These are phyloP conservation scores for Wakefieldia striispora DNA, from an alignment of 768 basidiomycete genomes.

Conservation along the genomic window DNA sequence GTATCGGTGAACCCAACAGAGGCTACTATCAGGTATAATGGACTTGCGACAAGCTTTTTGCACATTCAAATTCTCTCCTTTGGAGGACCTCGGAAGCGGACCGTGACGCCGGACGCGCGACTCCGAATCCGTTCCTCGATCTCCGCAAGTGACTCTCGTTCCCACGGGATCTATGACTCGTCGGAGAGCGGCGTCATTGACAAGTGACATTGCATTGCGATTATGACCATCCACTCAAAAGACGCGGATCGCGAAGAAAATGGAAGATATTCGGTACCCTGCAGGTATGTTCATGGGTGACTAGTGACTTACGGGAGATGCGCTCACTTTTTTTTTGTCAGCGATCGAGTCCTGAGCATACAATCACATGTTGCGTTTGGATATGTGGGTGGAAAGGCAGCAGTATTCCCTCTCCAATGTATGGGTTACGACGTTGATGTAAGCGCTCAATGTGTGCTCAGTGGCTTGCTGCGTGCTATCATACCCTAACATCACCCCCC, in stretches of 20 bases:
- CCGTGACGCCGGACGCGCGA: no score
- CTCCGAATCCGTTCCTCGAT: no score
- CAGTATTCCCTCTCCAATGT: conserved; percentile 74
- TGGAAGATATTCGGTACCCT: neutral
- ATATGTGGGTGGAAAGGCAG: conserved; percentile 87
- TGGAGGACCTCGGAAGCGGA: no score
- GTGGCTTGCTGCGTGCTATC: neutral
- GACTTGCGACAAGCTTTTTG: no score
- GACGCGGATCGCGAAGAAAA: neutral
- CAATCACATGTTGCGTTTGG: conserved; percentile 94
- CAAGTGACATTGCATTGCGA: no score
- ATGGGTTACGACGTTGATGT: conserved; percentile 97
- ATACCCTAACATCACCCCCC: conserved; percentile 4
- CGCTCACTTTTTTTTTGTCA: conserved; percentile 10
- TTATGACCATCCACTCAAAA: conserved; percentile 6
- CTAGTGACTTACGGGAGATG: neutral
- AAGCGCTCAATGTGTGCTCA: conserved; percentile 25
- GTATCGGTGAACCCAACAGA: no score
- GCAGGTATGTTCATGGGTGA: conserved; percentile 4
- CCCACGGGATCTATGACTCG: no score
- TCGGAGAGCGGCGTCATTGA: no score
- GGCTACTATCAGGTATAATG: no score
- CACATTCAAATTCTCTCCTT: no score
- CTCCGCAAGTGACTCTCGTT: neutral
- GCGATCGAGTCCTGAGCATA: conserved; percentile 75